These are phyloP conservation scores for Lactifluus pinguis DNA, from an alignment of 768 basidiomycete species.

Conservation along the genomic window DNA sequence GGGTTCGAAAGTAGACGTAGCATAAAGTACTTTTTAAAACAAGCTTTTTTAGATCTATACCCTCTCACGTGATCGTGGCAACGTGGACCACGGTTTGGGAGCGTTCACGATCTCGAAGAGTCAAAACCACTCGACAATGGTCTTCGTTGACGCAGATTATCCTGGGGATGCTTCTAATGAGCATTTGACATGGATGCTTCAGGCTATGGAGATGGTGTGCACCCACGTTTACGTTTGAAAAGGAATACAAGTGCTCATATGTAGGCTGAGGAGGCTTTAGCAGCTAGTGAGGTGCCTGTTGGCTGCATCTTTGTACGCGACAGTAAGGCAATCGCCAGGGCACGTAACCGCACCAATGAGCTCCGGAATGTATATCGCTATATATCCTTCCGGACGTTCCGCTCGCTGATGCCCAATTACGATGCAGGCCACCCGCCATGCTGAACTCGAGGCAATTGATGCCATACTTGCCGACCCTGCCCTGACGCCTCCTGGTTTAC, in stretches of 20 bases:
- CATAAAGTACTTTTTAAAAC: neutral
- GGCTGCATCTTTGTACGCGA: conserved; percentile 91
- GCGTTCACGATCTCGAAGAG: neutral
- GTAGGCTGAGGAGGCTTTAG: conserved; percentile 80
- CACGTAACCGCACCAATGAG: conserved; percentile 91
- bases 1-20: neutral
- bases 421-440: conserved; percentile 85
- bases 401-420: conserved; percentile 6
- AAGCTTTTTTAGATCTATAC: too few species aligned
- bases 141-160: neutral
- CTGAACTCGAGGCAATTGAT: conserved; percentile 95
- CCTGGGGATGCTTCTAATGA: conserved; percentile 5
- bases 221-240: neutral
- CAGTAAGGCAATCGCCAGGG: conserved; percentile 68
- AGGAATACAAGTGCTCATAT: neutral
- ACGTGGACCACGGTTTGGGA: neutral
- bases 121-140: neutral
- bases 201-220: conserved; percentile 74
- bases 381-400: neutral
- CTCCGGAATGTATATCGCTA: conserved; percentile 65
- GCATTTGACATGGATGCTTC: conserved; percentile 66
- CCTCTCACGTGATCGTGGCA: neutral
- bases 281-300: conserved; percentile 85
- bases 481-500: conserved; percentile 42
- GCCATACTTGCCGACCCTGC: conserved; percentile 57